A percentile compares a stretch with the other conserved stretches of the same genome.
Evolutionary conservation across 768 basidiomycete species (phyloP).

Genomic region (Trametes gibbosa): DNA sequence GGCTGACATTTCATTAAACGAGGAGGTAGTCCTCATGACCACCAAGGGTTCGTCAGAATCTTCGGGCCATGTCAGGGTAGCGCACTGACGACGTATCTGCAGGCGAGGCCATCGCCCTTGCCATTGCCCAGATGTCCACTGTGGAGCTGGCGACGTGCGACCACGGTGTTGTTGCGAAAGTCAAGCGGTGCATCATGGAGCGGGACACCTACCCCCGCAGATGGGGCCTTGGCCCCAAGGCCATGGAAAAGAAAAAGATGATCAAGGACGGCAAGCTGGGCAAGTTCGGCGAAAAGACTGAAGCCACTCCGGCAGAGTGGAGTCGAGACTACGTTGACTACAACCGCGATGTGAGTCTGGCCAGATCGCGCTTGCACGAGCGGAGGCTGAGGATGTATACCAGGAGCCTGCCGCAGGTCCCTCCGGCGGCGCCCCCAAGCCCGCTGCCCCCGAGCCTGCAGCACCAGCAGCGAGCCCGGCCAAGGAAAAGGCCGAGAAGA

Average conservation of each 20-base stretch:
- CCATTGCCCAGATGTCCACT: constrained; percentile 96
- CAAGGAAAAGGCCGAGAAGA: constrained; percentile 66
- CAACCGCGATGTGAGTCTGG: constrained; percentile 53
- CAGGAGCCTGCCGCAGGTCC: constrained; percentile 42
- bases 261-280: constrained; percentile 97
- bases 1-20: constrained; percentile 88
- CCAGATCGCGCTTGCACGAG: not conserved
- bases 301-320: constrained; percentile 89
- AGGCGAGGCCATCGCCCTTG: constrained; percentile 94
- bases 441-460: constrained; percentile 19
- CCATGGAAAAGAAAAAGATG: constrained; percentile 96
- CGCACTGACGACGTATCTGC: constrained; percentile 1
- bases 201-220: constrained; percentile 96
- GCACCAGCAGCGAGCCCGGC: constrained; percentile 34
- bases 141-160: constrained; percentile 98
- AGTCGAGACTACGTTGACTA: constrained; percentile 93
- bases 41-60: constrained; percentile 69
- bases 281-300: constrained; percentile 88
- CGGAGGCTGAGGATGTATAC: not conserved
- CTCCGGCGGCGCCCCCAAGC: constrained; percentile 22
- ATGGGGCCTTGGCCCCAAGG: constrained; percentile 98
- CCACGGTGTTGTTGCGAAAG: constrained; percentile 98
- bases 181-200: constrained; percentile 99
- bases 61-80: not conserved
- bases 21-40: constrained; percentile 98